Base-by-base conservation (phyloP, 2,329 filamentous ascomycete genomes). In the Diplocarpon mali region DNA sequence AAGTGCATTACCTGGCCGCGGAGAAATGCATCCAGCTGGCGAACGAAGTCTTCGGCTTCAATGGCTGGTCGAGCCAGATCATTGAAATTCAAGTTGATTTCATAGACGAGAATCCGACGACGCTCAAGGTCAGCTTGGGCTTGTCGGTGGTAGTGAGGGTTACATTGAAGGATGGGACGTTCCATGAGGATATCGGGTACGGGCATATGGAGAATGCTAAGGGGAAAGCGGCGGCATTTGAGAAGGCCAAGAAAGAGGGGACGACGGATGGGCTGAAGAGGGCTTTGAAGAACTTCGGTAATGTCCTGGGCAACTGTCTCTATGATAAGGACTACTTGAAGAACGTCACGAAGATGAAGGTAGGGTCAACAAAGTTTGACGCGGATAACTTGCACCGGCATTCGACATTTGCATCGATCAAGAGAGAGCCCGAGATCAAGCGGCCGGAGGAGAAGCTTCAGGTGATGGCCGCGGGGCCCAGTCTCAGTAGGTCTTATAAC, bases 231-330 rank as follows among this genome's bases (percentile, higher is more conserved):
- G 83, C 85, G 41, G 92, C 90, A 0, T 98, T 96, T 59, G 92
- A 98, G 63, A 98, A 98, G 66, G 89, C 92, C 1, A 98, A 96
- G 69, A 98, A 98, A 64, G 89, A 96, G 68, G 93, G 87, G 7
- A 93, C 88, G 2, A 96, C 93, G 9, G 92, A 98, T 66, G 92
- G 80, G 1, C 62, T 98, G 60, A 98, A 98, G 66, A 76, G 92
- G 53, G 79, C 92, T 1, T 62, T 98, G 58, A 76, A 90, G 47
- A 95, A 80, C 52, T 98, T 98, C 65, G 92, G 92, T 48, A 96
- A 96, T 57, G 83, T 96, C 13, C 71, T 98, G 44, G 92, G 92
- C n/a, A 98, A 96, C 62, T 98, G 92, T 69, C 80, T 98, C 47
- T 96, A 98, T 65, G 92, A 98, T 67, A 94, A 95, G 65, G 81